These are phyloP conservation scores for Talaromyces sp. DNA, from an alignment of 2,329 filamentous ascomycete species.

Conservation along the genomic window DNA sequence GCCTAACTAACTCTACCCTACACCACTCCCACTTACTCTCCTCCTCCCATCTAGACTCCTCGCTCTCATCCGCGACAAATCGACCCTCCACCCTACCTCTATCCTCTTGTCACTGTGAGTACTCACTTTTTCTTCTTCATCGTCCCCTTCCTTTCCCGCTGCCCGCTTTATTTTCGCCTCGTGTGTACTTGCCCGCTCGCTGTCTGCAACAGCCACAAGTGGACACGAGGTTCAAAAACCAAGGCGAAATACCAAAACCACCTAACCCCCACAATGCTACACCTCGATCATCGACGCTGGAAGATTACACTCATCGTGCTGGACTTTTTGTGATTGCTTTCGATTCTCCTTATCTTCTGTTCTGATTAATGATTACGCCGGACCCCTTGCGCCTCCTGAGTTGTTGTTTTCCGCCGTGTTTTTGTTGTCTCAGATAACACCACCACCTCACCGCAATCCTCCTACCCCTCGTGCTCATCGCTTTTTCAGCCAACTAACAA, in stretches of 20 bases:
- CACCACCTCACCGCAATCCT: not conserved
- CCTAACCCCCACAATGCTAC: constrained; percentile 17
- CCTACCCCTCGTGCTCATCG: not conserved
- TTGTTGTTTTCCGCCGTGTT: constrained; percentile 9
- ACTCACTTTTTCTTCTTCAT: constrained; percentile 3
- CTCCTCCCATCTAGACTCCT: constrained; percentile 10
- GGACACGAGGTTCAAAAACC: constrained; percentile 14
- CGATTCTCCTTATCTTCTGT: constrained; percentile 20
- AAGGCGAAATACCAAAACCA: constrained; percentile 5
- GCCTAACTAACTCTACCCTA: constrained; percentile 13
- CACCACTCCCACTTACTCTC: constrained; percentile 19
- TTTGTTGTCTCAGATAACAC: constrained; percentile 10
- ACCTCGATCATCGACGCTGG: constrained; percentile 11
- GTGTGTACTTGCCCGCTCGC: constrained; percentile 1
- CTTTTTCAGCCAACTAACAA: constrained; percentile 8
- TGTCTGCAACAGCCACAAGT: constrained; percentile 13
- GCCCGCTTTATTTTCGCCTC: constrained; percentile 8
- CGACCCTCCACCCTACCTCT: not conserved
- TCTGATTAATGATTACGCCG: constrained; percentile 18
- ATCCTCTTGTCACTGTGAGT: constrained; percentile 13
- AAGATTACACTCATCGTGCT: constrained; percentile 18
- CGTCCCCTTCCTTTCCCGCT: not conserved
- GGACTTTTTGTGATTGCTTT: not conserved
- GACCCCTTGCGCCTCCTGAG: constrained; percentile 15
- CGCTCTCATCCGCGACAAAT: constrained; percentile 8